Base-by-base conservation (phyloP, 768 basidiomycete species). In the Russula dissimulans region DNA sequence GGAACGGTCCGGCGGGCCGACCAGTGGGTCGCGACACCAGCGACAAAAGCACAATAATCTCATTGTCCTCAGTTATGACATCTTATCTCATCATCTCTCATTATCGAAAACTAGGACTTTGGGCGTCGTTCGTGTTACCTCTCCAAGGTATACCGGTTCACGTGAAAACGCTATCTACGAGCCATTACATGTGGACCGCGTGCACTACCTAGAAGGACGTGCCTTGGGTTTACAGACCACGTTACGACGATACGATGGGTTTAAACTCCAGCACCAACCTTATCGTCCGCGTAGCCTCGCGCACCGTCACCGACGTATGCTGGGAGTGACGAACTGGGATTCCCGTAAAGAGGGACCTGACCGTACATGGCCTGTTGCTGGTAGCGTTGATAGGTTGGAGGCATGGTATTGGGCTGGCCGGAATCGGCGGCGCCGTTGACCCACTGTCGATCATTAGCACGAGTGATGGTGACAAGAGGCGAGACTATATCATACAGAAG, bases 331-430 rank as follows among this genome's bases (percentile, higher is more conserved):
- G 14, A 36, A 42, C 47, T 60, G 66, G 76, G 67, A 51, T 78
- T 74, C 31, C 58, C 61, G 66, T 78, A 81, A 47, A 78, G 66
- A 6, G 80, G 79, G 5, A 79, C 67, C 29, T 78, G 73, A 50
- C 64, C 74, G 62, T 64, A 74, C 69, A 46, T 74, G 66, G 62
- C 61, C 44, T 72, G 70, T 56, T 63, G 74, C 32, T 56, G 50
- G 41, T 39, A 51, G 46, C 67, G 69, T 36, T 47, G 54, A 14
- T 53, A 42, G 11, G 36, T 32, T 14, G 17, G 39, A 5, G 49
- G 60, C 15, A 47, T 32, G 26, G 44, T 38, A 2, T 49, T 18
- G 44, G 15, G 22, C 4, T 56, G 3, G n/a, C 45, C 54, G 31
- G 71, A 65, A 52, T 79, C 77, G 9, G 65, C 48, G 12, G 75